Base-by-base conservation (phyloP, 2,329 filamentous ascomycete species). In the Diplodia seriata region DNA sequence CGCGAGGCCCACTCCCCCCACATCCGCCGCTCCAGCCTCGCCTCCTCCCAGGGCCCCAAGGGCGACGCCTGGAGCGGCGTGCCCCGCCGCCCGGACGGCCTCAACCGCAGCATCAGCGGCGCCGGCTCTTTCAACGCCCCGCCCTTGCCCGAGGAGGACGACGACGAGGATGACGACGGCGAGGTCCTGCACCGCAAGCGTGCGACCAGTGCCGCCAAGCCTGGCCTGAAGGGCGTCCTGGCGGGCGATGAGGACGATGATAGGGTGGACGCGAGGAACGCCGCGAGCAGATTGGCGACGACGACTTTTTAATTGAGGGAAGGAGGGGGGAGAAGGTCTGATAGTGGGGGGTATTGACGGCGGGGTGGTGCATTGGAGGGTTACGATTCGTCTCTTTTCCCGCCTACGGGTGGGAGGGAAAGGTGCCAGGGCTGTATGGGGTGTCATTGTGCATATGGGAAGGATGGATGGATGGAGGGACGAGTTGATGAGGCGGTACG, bases 31-130 rank as follows among this genome's bases (percentile, higher is more conserved):
- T 81, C 90, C 31, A 94, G 89, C 78, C 81, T 97, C 72, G 91
- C 92, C 18, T 91, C 92, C 56, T 95, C 91, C 74, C 95, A 99
- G 80, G 95, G 95, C 0, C 94, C 95, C 61, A 97, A 97, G 82
- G 95, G 95, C n/a, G 95, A 99, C 79, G 91, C 95, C 18, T 99
- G 95, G 95, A 97, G 93, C 74, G 95, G 95, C 68, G 93, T 97
- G 33, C 92, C 94, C 43, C 87, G 95, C 70, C 87, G 92, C 67
- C 89, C 90, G 36, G 78, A 97, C 73, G 90, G 89, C n/a, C 81
- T 93, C 67, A 90, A 87, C 75, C 86, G 93, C 73, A 94, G 90
- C 76, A 85, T 94, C 71, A 93, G 91, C 67, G 53, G 53, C 7
- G 40, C 43, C 14, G 89, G 90, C 57, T 91, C 88, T 76, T 86